Conservation (phyloP, 129 eudicot species). For the Artemisia annua region DNA sequence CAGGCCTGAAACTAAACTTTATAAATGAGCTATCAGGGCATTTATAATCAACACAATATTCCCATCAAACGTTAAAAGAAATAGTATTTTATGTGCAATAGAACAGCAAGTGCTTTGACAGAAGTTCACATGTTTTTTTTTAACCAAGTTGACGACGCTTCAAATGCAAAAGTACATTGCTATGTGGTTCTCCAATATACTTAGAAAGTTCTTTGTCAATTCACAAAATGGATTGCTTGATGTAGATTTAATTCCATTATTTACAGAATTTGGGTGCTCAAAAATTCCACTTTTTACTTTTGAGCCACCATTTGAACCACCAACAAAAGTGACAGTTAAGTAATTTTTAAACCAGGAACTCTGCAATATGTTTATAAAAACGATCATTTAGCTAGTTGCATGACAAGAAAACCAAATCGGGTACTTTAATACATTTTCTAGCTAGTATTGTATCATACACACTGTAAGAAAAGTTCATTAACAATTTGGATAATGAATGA, state of each 20-base stretch:
- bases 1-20: no score
- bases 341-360: constrained; percentile 5
- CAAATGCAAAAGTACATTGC: constrained; percentile 31
- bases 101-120: no score
- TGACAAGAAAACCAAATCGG: constrained; percentile 2
- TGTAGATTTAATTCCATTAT: constrained; percentile 52
- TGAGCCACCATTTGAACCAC: constrained; percentile 44
- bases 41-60: no score
- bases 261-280: constrained; percentile 48
- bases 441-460: no score
- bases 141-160: no score
- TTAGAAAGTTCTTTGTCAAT: constrained; percentile 63
- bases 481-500: background rate
- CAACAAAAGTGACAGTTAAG: constrained; percentile 8
- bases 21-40: no score
- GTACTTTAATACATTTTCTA: background rate
- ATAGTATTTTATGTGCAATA: no score
- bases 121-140: no score
- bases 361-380: background rate
- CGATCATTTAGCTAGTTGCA: background rate
- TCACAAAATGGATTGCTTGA: constrained; percentile 82
- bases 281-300: constrained; percentile 46
- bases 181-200: constrained; percentile 13
- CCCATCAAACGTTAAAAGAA: no score
- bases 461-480: background rate